Conservation (phyloP, 495 filamentous ascomycete genomes). For the Alectoria sarmentosa region DNA sequence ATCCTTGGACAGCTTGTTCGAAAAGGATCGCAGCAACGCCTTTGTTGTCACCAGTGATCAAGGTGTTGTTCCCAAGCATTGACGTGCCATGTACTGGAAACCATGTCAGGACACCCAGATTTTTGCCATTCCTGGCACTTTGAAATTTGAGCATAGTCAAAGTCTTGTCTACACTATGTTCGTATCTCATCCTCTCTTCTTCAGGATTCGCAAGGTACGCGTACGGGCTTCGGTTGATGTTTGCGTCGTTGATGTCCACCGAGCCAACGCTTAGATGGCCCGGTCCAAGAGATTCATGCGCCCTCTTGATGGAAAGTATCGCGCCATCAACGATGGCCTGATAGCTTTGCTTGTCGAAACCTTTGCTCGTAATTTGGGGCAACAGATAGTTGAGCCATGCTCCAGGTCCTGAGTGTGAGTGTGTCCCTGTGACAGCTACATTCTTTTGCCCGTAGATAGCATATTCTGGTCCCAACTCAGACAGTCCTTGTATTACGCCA, state of each 20-base stretch:
- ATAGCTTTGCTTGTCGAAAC: conserved; percentile 86
- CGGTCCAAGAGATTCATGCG: conserved; percentile 65
- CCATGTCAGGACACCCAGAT: conserved; percentile 78
- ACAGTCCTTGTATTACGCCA: conserved; percentile 70
- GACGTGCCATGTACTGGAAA: conserved; percentile 93
- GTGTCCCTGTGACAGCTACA: conserved; percentile 85
- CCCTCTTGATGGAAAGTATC: conserved; percentile 68
- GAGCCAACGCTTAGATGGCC: conserved; percentile 68
- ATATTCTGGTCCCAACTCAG: conserved; percentile 59
- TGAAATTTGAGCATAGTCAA: conserved; percentile 80
- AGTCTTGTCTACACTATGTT: conserved; percentile 74
- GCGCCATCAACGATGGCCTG: conserved; percentile 85
- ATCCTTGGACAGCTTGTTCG: conserved; percentile 58
- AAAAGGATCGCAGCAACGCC: conserved; percentile 85
- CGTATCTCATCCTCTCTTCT: conserved; percentile 67
- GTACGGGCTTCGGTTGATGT: conserved; percentile 84
- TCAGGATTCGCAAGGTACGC: conserved; percentile 87
- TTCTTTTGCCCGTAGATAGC: conserved; percentile 73
- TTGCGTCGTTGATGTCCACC: conserved; percentile 71
- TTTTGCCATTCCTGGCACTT: conserved; percentile 61
- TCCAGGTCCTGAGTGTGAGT: conserved; percentile 87
- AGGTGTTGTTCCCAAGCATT: conserved; percentile 85
- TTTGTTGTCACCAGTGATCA: conserved; percentile 93
- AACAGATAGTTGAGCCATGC: conserved; percentile 96
- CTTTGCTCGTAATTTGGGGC: conserved; percentile 85